Conservation (phyloP, 2,329 filamentous ascomycete genomes). For the Fusarium sp. region DNA sequence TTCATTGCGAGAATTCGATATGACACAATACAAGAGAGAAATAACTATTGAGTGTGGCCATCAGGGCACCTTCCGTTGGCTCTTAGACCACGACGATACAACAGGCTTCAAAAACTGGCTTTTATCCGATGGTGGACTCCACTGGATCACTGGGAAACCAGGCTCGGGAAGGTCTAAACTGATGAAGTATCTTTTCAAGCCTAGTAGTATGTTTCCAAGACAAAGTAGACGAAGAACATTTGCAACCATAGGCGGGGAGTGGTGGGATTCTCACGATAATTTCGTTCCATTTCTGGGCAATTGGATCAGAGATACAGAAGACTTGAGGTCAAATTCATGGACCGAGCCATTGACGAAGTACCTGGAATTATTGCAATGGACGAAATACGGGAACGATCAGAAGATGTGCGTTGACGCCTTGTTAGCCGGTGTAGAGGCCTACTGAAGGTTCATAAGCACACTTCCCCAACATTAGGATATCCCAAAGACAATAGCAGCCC, state of each 20-base stretch:
- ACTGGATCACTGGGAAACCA: constrained; percentile 33
- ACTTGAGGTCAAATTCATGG: constrained; percentile 1
- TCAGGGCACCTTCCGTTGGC: constrained; percentile 21
- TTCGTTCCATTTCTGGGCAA: constrained; percentile 33
- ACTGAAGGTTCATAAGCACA: background rate
- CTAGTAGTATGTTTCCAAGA: rapidly evolving
- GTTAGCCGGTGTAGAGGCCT: constrained; percentile 23
- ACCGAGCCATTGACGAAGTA: background rate
- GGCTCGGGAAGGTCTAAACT: constrained; percentile 21
- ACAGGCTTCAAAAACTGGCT: constrained; percentile 22
- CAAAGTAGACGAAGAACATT: background rate
- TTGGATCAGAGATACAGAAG: constrained; percentile 20
- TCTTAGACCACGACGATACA: background rate
- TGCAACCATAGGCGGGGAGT: constrained; percentile 2
- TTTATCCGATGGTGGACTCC: background rate
- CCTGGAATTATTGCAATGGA: rapidly evolving
- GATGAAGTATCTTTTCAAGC: constrained; percentile 19
- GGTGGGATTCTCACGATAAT: background rate
- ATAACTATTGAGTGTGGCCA: constrained; percentile 23
- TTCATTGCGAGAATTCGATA: constrained; percentile 21
- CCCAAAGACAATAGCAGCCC: background rate
- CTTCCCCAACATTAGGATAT: rapidly evolving
- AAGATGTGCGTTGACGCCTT: constrained; percentile 11
- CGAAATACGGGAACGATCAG: background rate
- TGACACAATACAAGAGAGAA: constrained; percentile 22